These are phyloP conservation scores for Tetracentron sinense DNA, from an alignment of 164 flowering plant species.

Conservation along the genomic window DNA sequence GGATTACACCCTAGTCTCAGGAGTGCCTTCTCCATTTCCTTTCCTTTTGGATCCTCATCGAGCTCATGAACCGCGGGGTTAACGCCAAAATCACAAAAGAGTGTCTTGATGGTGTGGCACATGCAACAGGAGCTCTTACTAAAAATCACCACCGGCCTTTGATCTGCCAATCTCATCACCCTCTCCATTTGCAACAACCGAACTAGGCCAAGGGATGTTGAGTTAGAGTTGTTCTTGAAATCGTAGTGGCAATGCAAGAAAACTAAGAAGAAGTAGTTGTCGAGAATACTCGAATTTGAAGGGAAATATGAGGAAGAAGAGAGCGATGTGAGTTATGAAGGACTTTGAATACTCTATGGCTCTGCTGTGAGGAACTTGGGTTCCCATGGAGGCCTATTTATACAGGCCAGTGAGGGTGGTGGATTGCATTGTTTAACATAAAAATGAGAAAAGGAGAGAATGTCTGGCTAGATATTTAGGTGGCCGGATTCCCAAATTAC, in stretches of 20 bases:
- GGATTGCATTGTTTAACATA: background rate
- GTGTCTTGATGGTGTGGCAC: constrained; percentile 47
- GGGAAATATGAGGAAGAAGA: too few relatives aligned
- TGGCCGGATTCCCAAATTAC: too few relatives aligned
- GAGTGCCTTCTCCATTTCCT: constrained; percentile 50
- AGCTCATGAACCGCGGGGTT: constrained; percentile 56
- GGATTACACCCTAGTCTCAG: constrained; percentile 35
- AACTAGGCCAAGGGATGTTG: too few relatives aligned
- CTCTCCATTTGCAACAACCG: constrained; percentile 40
- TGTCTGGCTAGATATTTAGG: too few relatives aligned
- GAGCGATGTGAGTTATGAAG: too few relatives aligned
- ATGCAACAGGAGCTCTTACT: constrained; percentile 62
- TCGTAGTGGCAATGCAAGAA: too few relatives aligned
- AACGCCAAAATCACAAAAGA: constrained; percentile 44
- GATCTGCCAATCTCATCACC: constrained; percentile 36
- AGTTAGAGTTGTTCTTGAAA: too few relatives aligned
- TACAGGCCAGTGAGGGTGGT: background rate
- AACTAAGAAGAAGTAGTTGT: too few relatives aligned
- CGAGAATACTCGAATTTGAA: too few relatives aligned
- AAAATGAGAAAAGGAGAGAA: background rate
- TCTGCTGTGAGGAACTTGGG: background rate
- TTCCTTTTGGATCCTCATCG: constrained; percentile 39
- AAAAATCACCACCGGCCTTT: constrained; percentile 57
- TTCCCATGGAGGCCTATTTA: constrained; percentile 4
- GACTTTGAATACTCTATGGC: too few relatives aligned